Base-by-base conservation (phyloP, 371 early-diverging fungal species). In the Syncephalastrum sp. region DNA sequence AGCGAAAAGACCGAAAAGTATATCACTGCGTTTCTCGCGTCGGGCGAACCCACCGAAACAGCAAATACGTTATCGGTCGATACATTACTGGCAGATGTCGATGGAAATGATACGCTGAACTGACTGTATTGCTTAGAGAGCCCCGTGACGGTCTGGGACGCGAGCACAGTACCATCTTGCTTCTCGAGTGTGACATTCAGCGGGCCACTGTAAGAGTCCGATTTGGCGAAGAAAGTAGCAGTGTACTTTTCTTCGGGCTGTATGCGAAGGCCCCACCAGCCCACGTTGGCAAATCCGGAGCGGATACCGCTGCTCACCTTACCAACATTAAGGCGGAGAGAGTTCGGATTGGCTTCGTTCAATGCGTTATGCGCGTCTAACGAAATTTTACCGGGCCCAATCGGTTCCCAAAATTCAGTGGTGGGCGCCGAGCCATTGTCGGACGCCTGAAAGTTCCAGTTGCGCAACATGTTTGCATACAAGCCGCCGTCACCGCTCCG, bases 1-100 rank as follows among this genome's bases (percentile, higher is more conserved):
- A 67, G 53, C 3, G 68, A 64, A 17, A 62, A 58, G n/a, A 63
- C 59, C 25, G 59, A 57, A 49, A 63, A 67, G 38, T 51, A 56
- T 24, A 64, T 60, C 46, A 60, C 53, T 1, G 49, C 17, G 4
- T 56, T 60, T 8, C 27, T 42, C 15, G 60, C 65, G 13, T 45
- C 56, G 10, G 27, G 14, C 1, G 60, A 50, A 3, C 54, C 54
- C 15, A 55, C 53, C 0, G 57, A 58, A 5, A 64, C 47, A 13
- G 53, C 65, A 54, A 64, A 64, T 4, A 47, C 29, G 27, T 67
- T 63, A 16, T 56, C 57, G 42, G 54, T 57, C 19, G 60, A 47
- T 4, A 60, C 46, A 13, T 14, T 17, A 7, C 44, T 17, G n/a
- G 57, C 68, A 25, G 42, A 23, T 10, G 38, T 33, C 2, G 61